Evolutionary conservation across 2,329 filamentous ascomycete species (phyloP).

Genomic region (Hypoxylon sp.): DNA sequence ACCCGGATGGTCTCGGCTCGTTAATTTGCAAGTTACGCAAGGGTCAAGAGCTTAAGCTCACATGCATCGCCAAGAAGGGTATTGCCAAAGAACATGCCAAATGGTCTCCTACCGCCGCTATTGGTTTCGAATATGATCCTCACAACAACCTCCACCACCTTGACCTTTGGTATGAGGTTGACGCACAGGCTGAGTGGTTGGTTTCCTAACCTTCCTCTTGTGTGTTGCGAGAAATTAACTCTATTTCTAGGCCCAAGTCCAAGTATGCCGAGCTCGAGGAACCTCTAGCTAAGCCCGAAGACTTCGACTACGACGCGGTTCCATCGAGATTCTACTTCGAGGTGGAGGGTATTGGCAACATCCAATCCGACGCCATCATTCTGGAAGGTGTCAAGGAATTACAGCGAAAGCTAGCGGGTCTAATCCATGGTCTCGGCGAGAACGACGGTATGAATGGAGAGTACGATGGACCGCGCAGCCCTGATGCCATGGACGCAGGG

Average conservation of each 20-base stretch:
- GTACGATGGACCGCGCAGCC: constrained; percentile 76
- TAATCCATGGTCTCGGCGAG: constrained; percentile 75
- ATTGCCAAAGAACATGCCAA: constrained; percentile 99
- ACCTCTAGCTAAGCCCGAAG: constrained; percentile 83
- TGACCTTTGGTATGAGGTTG: constrained; percentile 94
- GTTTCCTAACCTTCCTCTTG: constrained; percentile 52
- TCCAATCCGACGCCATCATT: constrained; percentile 91
- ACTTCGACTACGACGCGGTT: constrained; percentile 91
- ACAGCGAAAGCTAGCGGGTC: constrained; percentile 88
- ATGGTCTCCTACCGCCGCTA: constrained; percentile 92
- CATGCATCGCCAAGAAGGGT: constrained; percentile 96
- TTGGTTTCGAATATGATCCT: constrained; percentile 98
- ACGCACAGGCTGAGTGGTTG: constrained; percentile 87
- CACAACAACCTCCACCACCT: constrained; percentile 95
- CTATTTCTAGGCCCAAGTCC: constrained; percentile 78
- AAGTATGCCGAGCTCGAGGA: constrained; percentile 86
- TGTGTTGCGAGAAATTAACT: constrained; percentile 43
- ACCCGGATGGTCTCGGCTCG: constrained; percentile 84
- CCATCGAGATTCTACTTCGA: constrained; percentile 93
- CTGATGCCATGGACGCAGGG: constrained; percentile 72
- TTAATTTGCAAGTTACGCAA: constrained; percentile 92
- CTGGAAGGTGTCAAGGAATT: constrained; percentile 89
- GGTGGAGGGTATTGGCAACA: constrained; percentile 88
- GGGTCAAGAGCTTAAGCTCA: constrained; percentile 90
- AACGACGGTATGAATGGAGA: constrained; percentile 71